Evolutionary conservation across 2,329 filamentous ascomycete genomes (phyloP), one percentile per base, ranked within the genome.

Genomic region (Clonostachys rhizophaga): DNA sequence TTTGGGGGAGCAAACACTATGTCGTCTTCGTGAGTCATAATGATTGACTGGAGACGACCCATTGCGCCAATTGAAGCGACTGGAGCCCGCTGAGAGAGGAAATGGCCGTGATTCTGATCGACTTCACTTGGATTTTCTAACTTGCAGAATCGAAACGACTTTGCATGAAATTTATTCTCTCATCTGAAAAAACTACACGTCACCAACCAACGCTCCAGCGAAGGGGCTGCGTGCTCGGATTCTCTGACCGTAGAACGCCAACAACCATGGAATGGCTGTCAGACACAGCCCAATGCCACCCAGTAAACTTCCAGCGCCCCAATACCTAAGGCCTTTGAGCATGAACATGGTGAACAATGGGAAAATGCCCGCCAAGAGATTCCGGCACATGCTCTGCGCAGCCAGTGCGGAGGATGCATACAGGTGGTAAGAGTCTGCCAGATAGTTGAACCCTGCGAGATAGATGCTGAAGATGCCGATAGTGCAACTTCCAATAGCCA

Each of bases 381-480:
- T 87, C 13, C 84, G 74, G 52, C 81, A 84, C 59, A 83, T 86
- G 40, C 74, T 79, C 62, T 87, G 83, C 3, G 83, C 83, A 0
- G 84, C 84, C 16, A 86, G 67, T 2, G 83, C 84, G 3, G 79
- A 84, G 48, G 78, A 83, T 3, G 84, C 81, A 55, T 84, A 87
- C 2, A 75, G 73, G 57, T 84, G 79, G 57, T 87, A 88, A 1
- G 76, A 79, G 59, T 87, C 84, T 4, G 83, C 83, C 5, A 87
- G 67, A 54, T 86, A 87, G 56, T 87, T 85, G 66, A 87, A 83
- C 0, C 84, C 81, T 1, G 83, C 80, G 2, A 88, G 70, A 55
- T 85, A 86, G 43, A 88, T 83, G 30, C 75, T 78, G 61, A 85
- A 86, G 50, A 88, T 86, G 40, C 85, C 76, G 61, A 87, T 80